A percentile compares a stretch with the other conserved stretches of the same genome.
Conservation (phyloP, 2,329 filamentous ascomycete species). For the Exophiala lecanii-corni region DNA sequence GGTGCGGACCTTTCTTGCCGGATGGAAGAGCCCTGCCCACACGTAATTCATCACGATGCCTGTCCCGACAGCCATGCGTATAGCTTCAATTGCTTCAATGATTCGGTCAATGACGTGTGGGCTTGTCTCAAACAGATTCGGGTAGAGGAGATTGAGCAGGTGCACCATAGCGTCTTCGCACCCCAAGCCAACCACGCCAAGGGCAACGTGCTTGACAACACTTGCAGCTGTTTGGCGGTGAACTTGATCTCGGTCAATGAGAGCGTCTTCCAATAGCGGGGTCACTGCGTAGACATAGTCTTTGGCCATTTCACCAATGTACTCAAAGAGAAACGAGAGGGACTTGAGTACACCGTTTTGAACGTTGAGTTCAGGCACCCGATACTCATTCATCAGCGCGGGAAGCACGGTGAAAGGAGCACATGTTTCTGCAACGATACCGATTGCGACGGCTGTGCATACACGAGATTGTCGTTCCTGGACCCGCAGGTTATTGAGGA, state of each 20-base stretch:
- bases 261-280: conserved; percentile 88
- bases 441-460: conserved; percentile 96
- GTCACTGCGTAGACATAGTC: conserved; percentile 99
- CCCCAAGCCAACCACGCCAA: conserved; percentile 94
- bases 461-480: conserved; percentile 97
- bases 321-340: conserved; percentile 94
- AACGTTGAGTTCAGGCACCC: conserved; percentile 95
- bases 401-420: conserved; percentile 98
- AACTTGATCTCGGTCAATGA: conserved; percentile 96
- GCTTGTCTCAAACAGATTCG: conserved; percentile 95
- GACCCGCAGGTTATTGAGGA: conserved; percentile 93
- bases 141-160: conserved; percentile 90
- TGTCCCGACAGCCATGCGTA: conserved; percentile 87
- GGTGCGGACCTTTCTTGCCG: conserved; percentile 85
- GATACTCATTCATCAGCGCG: conserved; percentile 98
- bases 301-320: conserved; percentile 99
- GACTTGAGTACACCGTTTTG: conserved; percentile 98
- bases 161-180: conserved; percentile 99
- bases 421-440: conserved; percentile 97
- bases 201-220: conserved; percentile 95
- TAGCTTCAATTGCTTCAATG: conserved; percentile 93
- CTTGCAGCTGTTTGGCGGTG: conserved; percentile 94
- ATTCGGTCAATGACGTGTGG: conserved; percentile 98
- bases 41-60: conserved; percentile 96
- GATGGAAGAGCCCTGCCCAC: conserved; percentile 96